Base-by-base conservation (phyloP, 352 stramenopile species). In the Globisporangium canariense region DNA sequence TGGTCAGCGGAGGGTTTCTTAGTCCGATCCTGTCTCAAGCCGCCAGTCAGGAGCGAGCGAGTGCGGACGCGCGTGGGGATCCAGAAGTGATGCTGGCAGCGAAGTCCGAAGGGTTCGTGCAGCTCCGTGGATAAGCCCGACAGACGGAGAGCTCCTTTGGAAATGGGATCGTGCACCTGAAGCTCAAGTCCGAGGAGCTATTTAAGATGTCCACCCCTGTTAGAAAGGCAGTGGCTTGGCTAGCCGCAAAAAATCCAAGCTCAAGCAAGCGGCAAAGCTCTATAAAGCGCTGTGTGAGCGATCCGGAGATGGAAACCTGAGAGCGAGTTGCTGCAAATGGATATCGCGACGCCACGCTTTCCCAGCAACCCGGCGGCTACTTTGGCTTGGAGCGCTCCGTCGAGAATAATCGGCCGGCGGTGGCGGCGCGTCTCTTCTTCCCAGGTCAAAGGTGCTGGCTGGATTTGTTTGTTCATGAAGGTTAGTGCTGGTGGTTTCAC, bases 111-210 rank as follows among this genome's bases (percentile, higher is more conserved):
- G 28, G 14, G 18, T 10, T 25, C 18, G 43, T 28, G 43, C 5
- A 25, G 43, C 6, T 11, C 4, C 25, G 16, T 22, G 28, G 14
- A 38, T 8, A 40, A 30, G 51, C 22, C 49, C 49, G 14, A 10
- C 4, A n/a, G 20, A 32, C 4, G 45, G 20, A 52, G 22, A 8
- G 30, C 30, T 18, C 22, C 18, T 45, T n/a, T 9, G 16, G 20
- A 45, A 58, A 20, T 58, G 52, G 52, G 52, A 58, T 45, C 18
- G 52, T 58, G 52, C 52, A 32, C 13, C 50, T 54, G 22, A 7
- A 13, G 16, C 20, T 52, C 22, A 14, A 30, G n/a, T 28, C 45
- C 1, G 45, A 50, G n/a, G 25, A 30, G n/a, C 52, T 58, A 25
- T 58, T 58, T 45, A 18, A 58, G 41, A 45, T 58, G 30, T 25